Percentiles rank a stretch among this genome's conserved stretches.
Conservation (phyloP, 768 basidiomycete genomes). For the Amanita thiersii region DNA sequence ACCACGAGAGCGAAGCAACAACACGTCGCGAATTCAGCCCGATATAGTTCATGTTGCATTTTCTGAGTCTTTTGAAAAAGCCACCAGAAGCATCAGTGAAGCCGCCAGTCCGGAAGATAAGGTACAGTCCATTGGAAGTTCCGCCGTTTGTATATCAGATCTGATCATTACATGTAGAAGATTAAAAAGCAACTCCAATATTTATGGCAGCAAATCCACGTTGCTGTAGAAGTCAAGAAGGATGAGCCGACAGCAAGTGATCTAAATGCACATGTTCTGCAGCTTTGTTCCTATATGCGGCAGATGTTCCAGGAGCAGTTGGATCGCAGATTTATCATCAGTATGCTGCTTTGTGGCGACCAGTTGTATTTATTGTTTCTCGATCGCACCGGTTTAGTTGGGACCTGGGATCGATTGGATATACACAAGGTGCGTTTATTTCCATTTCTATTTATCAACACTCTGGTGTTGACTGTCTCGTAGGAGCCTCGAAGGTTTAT, state of each 20-base stretch:
- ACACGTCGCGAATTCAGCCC: too few species aligned
- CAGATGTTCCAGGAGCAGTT: constrained; percentile 11
- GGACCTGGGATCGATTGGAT: constrained; percentile 7
- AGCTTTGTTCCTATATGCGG: constrained; percentile 9
- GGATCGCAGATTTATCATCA: constrained; percentile 10
- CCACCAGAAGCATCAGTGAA: too few species aligned
- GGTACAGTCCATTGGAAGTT: too few species aligned
- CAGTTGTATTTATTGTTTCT: constrained; percentile 6
- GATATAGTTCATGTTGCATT: too few species aligned
- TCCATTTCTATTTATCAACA: neutral
- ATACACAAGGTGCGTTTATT: constrained; percentile 8
- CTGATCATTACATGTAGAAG: too few species aligned
- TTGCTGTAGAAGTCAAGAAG: neutral
- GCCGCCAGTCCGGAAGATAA: too few species aligned
- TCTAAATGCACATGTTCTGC: neutral
- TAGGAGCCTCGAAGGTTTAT: neutral
- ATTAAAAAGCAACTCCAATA: too few species aligned
- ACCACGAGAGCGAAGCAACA: too few species aligned
- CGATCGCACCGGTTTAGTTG: constrained; percentile 10
- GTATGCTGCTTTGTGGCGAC: constrained; percentile 4
- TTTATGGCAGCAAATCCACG: neutral
- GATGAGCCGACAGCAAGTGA: neutral
- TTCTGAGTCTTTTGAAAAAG: too few species aligned
- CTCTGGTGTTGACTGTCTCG: neutral
- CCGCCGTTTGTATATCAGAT: too few species aligned